Conservation (phyloP, 495 filamentous ascomycete genomes). For the Chaetomium cochliodes region DNA sequence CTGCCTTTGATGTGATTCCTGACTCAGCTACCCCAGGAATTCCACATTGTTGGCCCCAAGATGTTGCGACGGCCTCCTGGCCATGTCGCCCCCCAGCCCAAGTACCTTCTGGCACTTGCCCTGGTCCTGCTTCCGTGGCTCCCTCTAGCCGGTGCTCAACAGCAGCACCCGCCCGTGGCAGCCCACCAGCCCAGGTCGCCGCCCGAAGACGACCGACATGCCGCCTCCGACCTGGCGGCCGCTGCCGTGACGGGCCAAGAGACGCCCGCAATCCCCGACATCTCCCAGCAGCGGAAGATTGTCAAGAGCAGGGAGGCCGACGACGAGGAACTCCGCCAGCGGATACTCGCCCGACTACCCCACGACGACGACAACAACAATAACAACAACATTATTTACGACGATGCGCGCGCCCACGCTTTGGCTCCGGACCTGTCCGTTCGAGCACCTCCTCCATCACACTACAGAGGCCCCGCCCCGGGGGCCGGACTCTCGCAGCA, state of each 20-base stretch:
- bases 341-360: conserved; percentile 22
- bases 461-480: conserved; percentile 51
- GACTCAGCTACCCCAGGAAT: conserved; percentile 26
- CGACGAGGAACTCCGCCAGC: conserved; percentile 12
- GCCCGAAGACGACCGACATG: conserved; percentile 36
- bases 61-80: conserved; percentile 59
- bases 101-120: conserved; percentile 50
- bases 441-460: conserved; percentile 73
- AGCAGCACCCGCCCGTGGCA: conserved; percentile 51
- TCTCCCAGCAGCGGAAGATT: conserved; percentile 31
- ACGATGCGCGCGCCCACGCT: conserved; percentile 91
- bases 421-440: conserved; percentile 87
- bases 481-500: conserved; percentile 68
- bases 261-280: conserved; percentile 29
- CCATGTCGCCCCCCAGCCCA: conserved; percentile 49
- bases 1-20: conserved; percentile 30
- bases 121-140: conserved; percentile 54
- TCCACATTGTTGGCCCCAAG: conserved; percentile 46
- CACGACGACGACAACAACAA: conserved; percentile 37
- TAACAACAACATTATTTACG: conserved; percentile 48
- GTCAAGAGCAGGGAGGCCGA: conserved; percentile 23
- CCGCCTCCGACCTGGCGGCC: conserved; percentile 26
- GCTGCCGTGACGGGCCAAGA: conserved; percentile 32
- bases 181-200: conserved; percentile 30
- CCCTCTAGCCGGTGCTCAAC: conserved; percentile 56